Conservation (phyloP, 2,329 filamentous ascomycete genomes). For the Penicillium sp. region DNA sequence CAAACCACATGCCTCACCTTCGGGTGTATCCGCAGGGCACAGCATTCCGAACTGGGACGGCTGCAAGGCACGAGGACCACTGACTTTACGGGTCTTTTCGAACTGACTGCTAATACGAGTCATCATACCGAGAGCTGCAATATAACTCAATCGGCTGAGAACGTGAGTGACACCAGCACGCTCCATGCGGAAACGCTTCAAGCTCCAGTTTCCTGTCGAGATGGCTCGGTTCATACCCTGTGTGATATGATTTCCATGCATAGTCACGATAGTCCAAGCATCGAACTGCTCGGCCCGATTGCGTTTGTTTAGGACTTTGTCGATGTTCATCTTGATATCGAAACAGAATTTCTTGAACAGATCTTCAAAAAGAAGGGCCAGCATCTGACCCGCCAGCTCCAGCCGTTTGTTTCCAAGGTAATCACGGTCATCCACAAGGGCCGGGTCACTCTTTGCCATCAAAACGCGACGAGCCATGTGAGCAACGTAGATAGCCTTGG, state of each 20-base stretch:
- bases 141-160: slow-evolving; percentile 91
- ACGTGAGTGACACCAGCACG: slow-evolving; percentile 95
- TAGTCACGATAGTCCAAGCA: slow-evolving; percentile 76
- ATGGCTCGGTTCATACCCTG: slow-evolving; percentile 93
- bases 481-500: slow-evolving; percentile 94
- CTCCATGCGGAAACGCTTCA: slow-evolving; percentile 99
- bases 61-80: slow-evolving; percentile 89
- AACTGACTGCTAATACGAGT: slow-evolving; percentile 98
- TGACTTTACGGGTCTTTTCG: slow-evolving; percentile 96
- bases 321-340: slow-evolving; percentile 87
- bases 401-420: slow-evolving; percentile 97
- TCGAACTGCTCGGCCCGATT: slow-evolving; percentile 87
- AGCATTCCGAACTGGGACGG: slow-evolving; percentile 98
- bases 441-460: slow-evolving; percentile 87
- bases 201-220: slow-evolving; percentile 94
- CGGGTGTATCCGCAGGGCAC: slow-evolving; percentile 93
- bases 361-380: slow-evolving; percentile 94
- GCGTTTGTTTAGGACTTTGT: slow-evolving; percentile 92
- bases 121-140: slow-evolving; percentile 98
- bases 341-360: slow-evolving; percentile 93
- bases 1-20: slow-evolving; percentile 96
- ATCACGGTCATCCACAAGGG: slow-evolving; percentile 90
- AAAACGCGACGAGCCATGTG: slow-evolving; percentile 96
- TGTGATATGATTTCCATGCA: slow-evolving; percentile 83
- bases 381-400: slow-evolving; percentile 88